Conservation (phyloP, 2,329 filamentous ascomycete species). For the Aureobasidium namibiae region DNA sequence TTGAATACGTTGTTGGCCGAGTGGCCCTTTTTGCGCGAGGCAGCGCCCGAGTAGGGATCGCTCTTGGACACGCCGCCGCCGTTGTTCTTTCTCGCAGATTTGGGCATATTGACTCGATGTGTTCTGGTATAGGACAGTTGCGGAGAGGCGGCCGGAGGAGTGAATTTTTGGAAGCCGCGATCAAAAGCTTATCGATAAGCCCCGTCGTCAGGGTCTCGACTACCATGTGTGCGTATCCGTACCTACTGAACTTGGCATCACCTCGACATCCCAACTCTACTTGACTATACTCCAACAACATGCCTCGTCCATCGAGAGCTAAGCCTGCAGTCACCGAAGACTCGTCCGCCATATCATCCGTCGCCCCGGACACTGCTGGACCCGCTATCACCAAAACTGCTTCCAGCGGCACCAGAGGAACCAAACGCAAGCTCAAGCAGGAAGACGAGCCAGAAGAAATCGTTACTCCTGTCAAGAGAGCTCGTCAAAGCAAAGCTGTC, state of each 20-base stretch:
- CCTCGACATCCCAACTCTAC: background rate
- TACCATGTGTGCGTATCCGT: background rate
- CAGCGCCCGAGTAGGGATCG: conserved; percentile 36
- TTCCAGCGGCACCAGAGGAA: background rate
- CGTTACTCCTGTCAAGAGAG: conserved; percentile 10
- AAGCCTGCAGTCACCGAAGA: conserved; percentile 2
- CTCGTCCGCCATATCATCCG: conserved; percentile 11
- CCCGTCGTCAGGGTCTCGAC: background rate
- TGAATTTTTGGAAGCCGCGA: conserved; percentile 5
- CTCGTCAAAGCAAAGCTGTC: conserved; percentile 13
- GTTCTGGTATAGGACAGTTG: background rate
- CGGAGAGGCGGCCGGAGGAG: conserved; percentile 1
- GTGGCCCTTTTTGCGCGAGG: conserved; percentile 39
- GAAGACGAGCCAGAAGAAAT: conserved; percentile 12
- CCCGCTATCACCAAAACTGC: background rate
- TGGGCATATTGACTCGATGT: conserved; percentile 36
- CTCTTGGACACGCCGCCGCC: conserved; percentile 27
- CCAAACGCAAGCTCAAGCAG: conserved; percentile 3
- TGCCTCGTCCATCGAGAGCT: conserved; percentile 4
- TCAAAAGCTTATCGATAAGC: conserved; percentile 15
- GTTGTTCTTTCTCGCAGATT: conserved; percentile 29
- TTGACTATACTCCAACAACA: background rate
- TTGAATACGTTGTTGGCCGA: conserved; percentile 79
- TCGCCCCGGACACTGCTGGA: background rate
- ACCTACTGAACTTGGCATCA: background rate